phyloP scores from a whole-genome alignment of 345 rosid species.

The Crucihimalaya himalaica region DNA sequence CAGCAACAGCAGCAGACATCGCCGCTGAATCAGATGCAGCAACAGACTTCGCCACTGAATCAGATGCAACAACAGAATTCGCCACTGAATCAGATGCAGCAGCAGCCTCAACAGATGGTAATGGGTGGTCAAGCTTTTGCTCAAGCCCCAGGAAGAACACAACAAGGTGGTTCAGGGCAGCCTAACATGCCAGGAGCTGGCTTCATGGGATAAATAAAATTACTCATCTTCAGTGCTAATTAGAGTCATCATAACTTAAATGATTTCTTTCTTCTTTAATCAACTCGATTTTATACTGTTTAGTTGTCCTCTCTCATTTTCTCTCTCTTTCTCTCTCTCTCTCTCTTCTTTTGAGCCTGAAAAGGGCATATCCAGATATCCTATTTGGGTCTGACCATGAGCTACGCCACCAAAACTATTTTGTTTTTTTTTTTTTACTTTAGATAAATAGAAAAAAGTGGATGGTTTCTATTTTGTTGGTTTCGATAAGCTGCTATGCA shows the following conservation, averaged over 20 bases:
- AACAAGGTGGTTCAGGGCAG: slow-evolving; percentile 48
- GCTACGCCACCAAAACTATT: slow-evolving; percentile 8
- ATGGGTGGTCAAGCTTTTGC: slow-evolving; percentile 68
- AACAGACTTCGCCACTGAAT: slow-evolving; percentile 19
- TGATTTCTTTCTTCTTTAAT: neutral
- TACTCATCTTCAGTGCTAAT: slow-evolving; percentile 21
- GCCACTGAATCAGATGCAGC: slow-evolving; percentile 36
- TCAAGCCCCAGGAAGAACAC: slow-evolving; percentile 78
- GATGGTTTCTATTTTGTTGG: neutral
- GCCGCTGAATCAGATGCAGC: slow-evolving; percentile 34
- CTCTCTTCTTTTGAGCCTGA: slow-evolving; percentile 4
- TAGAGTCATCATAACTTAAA: slow-evolving; percentile 20
- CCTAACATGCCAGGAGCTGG: slow-evolving; percentile 76
- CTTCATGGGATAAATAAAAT: slow-evolving; percentile 47
- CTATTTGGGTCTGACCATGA: slow-evolving; percentile 10
- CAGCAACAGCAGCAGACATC: slow-evolving; percentile 43
- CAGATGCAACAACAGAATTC: slow-evolving; percentile 26
- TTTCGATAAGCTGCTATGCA: neutral
- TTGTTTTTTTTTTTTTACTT: neutral
- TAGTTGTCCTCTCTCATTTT: neutral
- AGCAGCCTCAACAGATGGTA: slow-evolving; percentile 72
- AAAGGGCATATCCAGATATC: neutral
- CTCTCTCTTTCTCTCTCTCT: neutral
- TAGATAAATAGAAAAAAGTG: neutral
- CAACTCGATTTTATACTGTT: slow-evolving; percentile 22